Base-by-base conservation (phyloP, 148 eudicot genomes). In the Heliamphora exappendiculata region DNA sequence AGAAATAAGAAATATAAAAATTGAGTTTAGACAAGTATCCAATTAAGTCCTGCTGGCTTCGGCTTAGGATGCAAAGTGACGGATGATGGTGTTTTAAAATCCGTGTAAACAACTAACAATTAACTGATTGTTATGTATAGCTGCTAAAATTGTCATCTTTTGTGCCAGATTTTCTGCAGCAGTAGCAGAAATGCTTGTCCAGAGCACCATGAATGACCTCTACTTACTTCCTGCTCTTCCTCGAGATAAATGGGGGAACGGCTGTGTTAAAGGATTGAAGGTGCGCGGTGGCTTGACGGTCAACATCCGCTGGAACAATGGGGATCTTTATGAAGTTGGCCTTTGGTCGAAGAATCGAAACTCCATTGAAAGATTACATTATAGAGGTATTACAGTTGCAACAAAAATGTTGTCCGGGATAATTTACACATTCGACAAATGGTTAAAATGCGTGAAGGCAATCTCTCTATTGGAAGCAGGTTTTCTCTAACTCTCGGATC, bases 101-200 rank as follows among this genome's bases (percentile, higher is more conserved):
- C n/a, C n/a, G n/a, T n/a, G n/a, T n/a, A 4, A 53, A 53, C 17
- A 53, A 19, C 57, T 6, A 5, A 6, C 1, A 47, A 1, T 1
- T 47, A 16, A 17, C n/a, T 51, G 55, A 44, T 53, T 12, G 29
- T n/a, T n/a, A n/a, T 33, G 31, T 29, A 16, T 20, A 57, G 67
- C 70, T 59, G 60, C 66, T 75, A 63, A 71, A 34, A 11, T 9
- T 12, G 54, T 51, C 19, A 8, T 51, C 65, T 22, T 29, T 80
- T 9, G 64, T 77, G 31, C 14, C 77, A 85, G 88, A 0, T 93
- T 93, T 70, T 81, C 86, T 47, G 89, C 93, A 58, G 97, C 97
- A 73, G 54, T 93, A 65, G 85, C 97, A 19, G 97, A 93, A 80
- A 91, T 93, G 90, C 93, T 93, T 75, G 91, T 93, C 69, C 97